Percentiles rank a stretch among this genome's conserved stretches.
phyloP scores from a whole-genome alignment of 108 stramenopile genomes.

The Nannochloropsis oceanica region DNA sequence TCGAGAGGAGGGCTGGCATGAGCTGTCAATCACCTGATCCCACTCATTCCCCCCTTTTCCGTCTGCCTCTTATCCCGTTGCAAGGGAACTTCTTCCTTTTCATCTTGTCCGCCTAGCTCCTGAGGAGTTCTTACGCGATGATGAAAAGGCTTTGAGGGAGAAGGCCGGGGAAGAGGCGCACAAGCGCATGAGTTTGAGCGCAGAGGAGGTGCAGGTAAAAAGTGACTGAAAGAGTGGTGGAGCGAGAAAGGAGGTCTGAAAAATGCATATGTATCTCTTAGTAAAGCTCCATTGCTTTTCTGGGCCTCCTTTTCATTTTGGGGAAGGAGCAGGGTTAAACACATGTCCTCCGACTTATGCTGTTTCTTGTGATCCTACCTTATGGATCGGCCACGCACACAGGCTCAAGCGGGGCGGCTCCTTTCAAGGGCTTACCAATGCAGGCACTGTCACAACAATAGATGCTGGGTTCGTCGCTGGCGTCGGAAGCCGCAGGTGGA shows the following conservation, averaged over 20 bases:
- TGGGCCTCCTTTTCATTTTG: too few species aligned
- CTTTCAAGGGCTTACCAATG: not conserved
- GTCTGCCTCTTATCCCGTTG: not conserved
- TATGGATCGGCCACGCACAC: not conserved
- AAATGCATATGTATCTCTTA: too few species aligned
- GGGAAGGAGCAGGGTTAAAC: too few species aligned
- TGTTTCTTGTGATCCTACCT: too few species aligned
- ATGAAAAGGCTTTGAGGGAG: not conserved
- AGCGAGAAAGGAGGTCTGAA: too few species aligned
- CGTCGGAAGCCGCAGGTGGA: not conserved
- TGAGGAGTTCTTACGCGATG: not conserved
- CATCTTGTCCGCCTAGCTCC: not conserved
- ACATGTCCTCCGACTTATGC: too few species aligned
- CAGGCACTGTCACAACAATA: not conserved
- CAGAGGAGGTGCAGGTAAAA: not conserved
- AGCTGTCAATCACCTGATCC: not conserved
- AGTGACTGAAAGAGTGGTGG: not conserved
- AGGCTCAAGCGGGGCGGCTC: not conserved
- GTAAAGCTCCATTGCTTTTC: too few species aligned
- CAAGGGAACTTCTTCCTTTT: not conserved
- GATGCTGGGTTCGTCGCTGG: not conserved
- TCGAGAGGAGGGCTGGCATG: not conserved
- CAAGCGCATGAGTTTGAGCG: not conserved
- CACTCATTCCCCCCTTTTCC: not conserved
- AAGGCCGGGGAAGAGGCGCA: not conserved